Evolutionary conservation across 169 alveolate species (phyloP).

Genomic region (Plasmodium vivax): DNA sequence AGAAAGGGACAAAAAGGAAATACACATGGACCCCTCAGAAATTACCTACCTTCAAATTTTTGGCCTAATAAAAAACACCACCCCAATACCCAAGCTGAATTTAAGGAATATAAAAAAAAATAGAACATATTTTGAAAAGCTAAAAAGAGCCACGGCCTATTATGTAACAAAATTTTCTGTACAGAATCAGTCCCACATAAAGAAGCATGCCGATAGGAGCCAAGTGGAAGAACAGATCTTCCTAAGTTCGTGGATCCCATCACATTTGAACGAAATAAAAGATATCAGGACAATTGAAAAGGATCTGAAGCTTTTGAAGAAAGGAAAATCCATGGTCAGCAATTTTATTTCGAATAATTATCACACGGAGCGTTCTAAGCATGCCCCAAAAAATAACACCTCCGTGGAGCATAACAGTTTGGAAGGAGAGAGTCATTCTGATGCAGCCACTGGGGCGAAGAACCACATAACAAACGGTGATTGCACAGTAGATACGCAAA

Average conservation of each 20-base stretch:
- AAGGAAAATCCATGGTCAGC: conserved; percentile 72
- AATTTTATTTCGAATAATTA: conserved; percentile 46
- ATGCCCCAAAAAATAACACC: neutral
- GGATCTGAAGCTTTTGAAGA: conserved; percentile 74
- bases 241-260: conserved; percentile 85
- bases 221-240: conserved; percentile 80
- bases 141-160: conserved; percentile 58
- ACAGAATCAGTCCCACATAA: conserved; percentile 1
- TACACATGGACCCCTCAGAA: conserved; percentile 22
- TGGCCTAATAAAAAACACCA: conserved; percentile 42
- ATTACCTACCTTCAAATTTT: conserved; percentile 23
- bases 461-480: neutral
- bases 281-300: conserved; percentile 81
- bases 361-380: neutral
- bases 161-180: conserved; percentile 33
- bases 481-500: neutral
- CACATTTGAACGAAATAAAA: conserved; percentile 80
- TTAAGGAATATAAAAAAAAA: conserved; percentile 29
- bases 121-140: conserved; percentile 49
- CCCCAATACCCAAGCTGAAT: conserved; percentile 42
- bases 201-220: conserved; percentile 26
- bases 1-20: conserved; percentile 44
- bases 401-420: neutral
- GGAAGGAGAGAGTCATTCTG: neutral
- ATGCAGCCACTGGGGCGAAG: neutral